These are phyloP conservation scores for Sclerotiophoma versabilis DNA, from an alignment of 2,329 filamentous ascomycete genomes.

Conservation along the genomic window DNA sequence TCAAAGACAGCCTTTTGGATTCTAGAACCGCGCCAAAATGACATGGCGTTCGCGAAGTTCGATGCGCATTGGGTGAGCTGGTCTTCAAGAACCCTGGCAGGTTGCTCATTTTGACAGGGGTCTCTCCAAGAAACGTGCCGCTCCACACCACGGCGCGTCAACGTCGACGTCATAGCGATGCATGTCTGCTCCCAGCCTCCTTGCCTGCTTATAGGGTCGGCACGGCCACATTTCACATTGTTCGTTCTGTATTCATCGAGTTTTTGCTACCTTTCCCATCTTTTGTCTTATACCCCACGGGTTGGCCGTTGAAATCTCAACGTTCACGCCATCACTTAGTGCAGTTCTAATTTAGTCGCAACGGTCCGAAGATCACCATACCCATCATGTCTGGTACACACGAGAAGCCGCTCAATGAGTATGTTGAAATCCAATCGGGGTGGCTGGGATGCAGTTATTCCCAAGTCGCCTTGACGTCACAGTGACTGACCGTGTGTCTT, in stretches of 20 bases:
- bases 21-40: conserved; percentile 21
- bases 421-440: conserved; percentile 18
- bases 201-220: conserved; percentile 31
- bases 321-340: conserved; percentile 18
- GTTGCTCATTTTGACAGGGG: conserved; percentile 35
- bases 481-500: neutral
- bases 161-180: conserved; percentile 42
- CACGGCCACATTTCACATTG: conserved; percentile 31
- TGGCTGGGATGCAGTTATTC: neutral
- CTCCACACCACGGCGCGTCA: conserved; percentile 31
- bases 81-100: conserved; percentile 37
- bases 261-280: conserved; percentile 6
- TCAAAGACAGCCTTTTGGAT: conserved; percentile 7
- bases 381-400: conserved; percentile 35
- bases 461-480: neutral
- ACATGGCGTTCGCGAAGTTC: conserved; percentile 21
- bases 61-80: conserved; percentile 39
- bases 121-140: conserved; percentile 33
- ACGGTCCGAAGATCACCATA: conserved; percentile 20
- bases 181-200: conserved; percentile 34
- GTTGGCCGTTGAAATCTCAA: conserved; percentile 19
- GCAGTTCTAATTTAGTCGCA: conserved; percentile 25
- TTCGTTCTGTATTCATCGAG: conserved; percentile 12
- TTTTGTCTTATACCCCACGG: conserved; percentile 11
- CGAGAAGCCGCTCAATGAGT: conserved; percentile 48